Evolutionary conservation across 768 basidiomycete species (phyloP), one percentile per base, ranked within the genome.

Genomic region (Calocybe indica): DNA sequence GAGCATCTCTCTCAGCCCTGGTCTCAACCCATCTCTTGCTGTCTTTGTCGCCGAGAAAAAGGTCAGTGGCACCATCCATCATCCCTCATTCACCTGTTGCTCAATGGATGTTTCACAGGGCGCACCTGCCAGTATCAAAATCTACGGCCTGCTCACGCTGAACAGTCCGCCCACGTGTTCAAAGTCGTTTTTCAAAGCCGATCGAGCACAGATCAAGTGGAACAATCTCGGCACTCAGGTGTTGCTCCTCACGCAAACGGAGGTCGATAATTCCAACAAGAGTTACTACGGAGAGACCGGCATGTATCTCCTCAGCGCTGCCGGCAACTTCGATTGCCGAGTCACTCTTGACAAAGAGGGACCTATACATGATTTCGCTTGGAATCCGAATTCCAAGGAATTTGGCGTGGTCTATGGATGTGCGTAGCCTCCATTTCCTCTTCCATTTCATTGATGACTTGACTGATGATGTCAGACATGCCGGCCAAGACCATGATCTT

Each of bases 231-330:
- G 95, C 13, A 95, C 93, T 0, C 90, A 91, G 59, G 87, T 94
- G 1, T 72, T 99, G 47, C 77, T 97, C 50, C 68, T 97, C 34
- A 94, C 95, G 0, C 92, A 94, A 60, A 95, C 94, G 4, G 96
- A 99, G 58, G 94, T 97, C 45, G 95, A 99, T 61, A 91, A 90
- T 62, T 86, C 90, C 40, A 95, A 95, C 66, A 96, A 90, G 78
- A 93, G 86, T 58, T 99, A 99, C 65, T 99, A 98, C 55, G 96
- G 96, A 46, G 95, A 98, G 72, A 96, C 94, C 2, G 90, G 91
- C 45, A 71, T 99, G 59, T 97, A 95, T 68, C 76, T 97, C 10
- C 79, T 98, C 52, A 92, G 85, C 53, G 83, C 92, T 12, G 86
- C 91, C 7, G 94, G 95, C 11, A 89, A 92, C 56, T 97, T 93